Percentiles rank a stretch among this genome's conserved stretches.
These are phyloP conservation scores for Neodidymelliopsis sp. DNA, from an alignment of 2,329 filamentous ascomycete species.

Conservation along the genomic window DNA sequence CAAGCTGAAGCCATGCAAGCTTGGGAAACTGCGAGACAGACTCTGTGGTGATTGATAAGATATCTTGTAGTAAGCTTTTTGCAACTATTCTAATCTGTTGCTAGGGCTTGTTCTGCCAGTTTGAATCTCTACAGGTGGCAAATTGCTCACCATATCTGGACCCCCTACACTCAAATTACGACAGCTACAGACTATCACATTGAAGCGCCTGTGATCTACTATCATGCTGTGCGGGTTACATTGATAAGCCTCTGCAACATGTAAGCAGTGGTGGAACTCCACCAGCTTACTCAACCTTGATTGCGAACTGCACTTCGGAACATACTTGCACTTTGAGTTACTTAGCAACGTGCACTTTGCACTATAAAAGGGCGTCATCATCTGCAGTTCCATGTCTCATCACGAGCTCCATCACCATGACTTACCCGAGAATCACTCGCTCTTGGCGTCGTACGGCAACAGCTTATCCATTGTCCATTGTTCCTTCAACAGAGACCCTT, in stretches of 20 bases:
- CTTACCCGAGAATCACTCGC: constrained; percentile 23
- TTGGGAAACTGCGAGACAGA: neutral
- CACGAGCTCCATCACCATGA: too few relatives aligned
- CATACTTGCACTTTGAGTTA: too few relatives aligned
- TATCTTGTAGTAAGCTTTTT: neutral
- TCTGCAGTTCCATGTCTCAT: too few relatives aligned
- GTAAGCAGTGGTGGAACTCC: constrained; percentile 1
- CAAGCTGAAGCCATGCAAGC: neutral
- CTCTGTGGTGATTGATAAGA: neutral
- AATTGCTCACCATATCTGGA: too few relatives aligned
- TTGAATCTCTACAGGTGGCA: too few relatives aligned
- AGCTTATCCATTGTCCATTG: constrained; percentile 18
- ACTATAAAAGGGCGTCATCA: too few relatives aligned
- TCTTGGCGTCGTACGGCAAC: constrained; percentile 28
- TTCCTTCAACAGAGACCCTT: constrained; percentile 20
- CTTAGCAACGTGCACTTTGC: too few relatives aligned
- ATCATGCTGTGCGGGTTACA: too few relatives aligned
- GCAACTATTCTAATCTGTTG: neutral
- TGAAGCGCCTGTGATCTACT: too few relatives aligned
- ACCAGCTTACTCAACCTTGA: neutral
- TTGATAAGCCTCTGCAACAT: neutral
- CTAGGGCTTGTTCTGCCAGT: neutral
- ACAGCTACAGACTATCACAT: too few relatives aligned
- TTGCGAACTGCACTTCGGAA: neutral
- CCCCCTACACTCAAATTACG: too few relatives aligned